These are phyloP conservation scores for Diplosphaera chodatii DNA, from an alignment of 139 green algal species.

Conservation along the genomic window DNA sequence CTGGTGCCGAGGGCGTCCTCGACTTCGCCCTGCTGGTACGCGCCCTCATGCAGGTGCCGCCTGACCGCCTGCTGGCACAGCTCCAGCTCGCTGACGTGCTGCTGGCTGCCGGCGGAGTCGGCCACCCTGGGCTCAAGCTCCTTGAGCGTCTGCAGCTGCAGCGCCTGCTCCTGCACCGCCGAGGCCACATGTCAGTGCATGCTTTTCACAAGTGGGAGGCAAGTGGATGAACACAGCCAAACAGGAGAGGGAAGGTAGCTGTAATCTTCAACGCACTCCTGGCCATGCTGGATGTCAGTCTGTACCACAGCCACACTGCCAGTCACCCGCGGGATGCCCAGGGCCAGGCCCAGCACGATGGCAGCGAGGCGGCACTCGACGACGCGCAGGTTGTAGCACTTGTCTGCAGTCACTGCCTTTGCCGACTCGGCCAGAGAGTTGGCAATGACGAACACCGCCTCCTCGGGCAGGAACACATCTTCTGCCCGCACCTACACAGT, in stretches of 20 bases:
- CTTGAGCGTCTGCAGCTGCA: slow-evolving; percentile 23
- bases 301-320: too few relatives aligned
- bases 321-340: slow-evolving; percentile 46
- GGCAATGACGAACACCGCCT: slow-evolving; percentile 86
- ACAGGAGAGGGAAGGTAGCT: too few relatives aligned
- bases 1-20: slow-evolving; percentile 44
- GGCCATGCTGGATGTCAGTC: too few relatives aligned
- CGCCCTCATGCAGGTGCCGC: slow-evolving; percentile 53
- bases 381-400: slow-evolving; percentile 91
- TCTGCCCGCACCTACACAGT: slow-evolving; percentile 63
- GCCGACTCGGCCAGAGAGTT: slow-evolving; percentile 89
- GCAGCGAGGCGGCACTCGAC: slow-evolving; percentile 91
- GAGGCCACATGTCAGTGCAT: too few relatives aligned
- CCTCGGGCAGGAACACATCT: slow-evolving; percentile 75
- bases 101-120: too few relatives aligned
- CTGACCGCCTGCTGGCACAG: slow-evolving; percentile 31
- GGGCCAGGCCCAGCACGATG: slow-evolving; percentile 52
- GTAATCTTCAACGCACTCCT: too few relatives aligned
- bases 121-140: slow-evolving; percentile 55
- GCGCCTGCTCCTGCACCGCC: slow-evolving; percentile 12
- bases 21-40: slow-evolving; percentile 51
- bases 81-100: slow-evolving; percentile 1
- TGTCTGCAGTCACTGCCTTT: slow-evolving; percentile 82
- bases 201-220: too few relatives aligned
- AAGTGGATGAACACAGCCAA: too few relatives aligned